Evolutionary conservation across 108 stramenopile species (phyloP), one percentile per base, ranked within the genome.

Genomic region (Poteriospumella lacustris): DNA sequence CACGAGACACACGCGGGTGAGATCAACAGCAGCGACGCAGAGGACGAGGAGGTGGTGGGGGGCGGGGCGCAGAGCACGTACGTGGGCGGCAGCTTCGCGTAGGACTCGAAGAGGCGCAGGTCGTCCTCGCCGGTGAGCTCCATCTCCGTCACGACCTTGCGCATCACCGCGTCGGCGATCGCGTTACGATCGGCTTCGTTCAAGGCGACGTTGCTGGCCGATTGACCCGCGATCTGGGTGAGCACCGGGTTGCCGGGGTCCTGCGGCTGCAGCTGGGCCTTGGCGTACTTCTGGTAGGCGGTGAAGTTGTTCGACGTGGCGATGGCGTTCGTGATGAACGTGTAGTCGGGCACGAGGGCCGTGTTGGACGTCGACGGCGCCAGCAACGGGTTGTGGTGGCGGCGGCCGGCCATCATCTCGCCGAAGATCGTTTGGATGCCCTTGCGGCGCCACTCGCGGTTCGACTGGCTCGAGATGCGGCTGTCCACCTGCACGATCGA

Each of bases 121-220:
- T 73, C 31, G 26, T 73, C 36, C 31, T 34, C 41, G 28, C 36
- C 5, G 41, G 31, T 42, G 26, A 73, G 31, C 26, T 42, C 47
- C 70, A 73, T 73, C 28, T 73, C 70, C 28, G 12, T 5, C 5
- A 31, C 70, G 28, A 73, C 70, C 36, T 73, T 56, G 9, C 3
- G 9, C 70, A 73, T 73, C 9, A 73, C 70, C 26, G 26, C 24
- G 31, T 73, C 70, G 3, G 70, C 70, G 36, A 73, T 56, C 12
- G 70, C 70, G 36, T 73, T 34, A 42, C 38, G 38, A 26, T 44
- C n/a, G 26, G 42, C 42, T 24, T 56, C n/a, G 19, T 56, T 56
- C 19, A 24, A 24, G 52, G 52, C 70, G 28, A 73, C 70, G 26
- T 73, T 56, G 9, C 3, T 24, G 31, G 36, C 36, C 9, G 36